A percentile compares a stretch with the other conserved stretches of the same genome.
These are phyloP conservation scores for Buddleja alternifolia DNA, from an alignment of 257 asterid species.

Conservation along the genomic window DNA sequence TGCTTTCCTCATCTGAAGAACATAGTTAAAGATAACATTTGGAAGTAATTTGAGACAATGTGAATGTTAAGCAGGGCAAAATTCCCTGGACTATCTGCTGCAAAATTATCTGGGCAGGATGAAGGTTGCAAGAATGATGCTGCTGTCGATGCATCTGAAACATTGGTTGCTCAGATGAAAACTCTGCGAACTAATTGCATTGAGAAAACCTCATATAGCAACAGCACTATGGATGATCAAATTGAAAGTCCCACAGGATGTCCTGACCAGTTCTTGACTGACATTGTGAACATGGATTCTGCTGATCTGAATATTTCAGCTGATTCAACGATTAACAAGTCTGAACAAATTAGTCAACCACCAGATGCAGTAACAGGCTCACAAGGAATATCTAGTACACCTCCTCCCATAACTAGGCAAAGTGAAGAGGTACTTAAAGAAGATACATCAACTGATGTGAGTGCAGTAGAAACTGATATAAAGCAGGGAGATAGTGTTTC, in stretches of 20 bases:
- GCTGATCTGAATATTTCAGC: slow-evolving; percentile 30
- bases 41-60: slow-evolving; percentile 19
- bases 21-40: background rate
- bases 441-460: slow-evolving; percentile 27
- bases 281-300: slow-evolving; percentile 36
- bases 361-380: slow-evolving; percentile 29
- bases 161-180: slow-evolving; percentile 22
- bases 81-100: slow-evolving; percentile 32
- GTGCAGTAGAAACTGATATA: slow-evolving; percentile 26
- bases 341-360: slow-evolving; percentile 35
- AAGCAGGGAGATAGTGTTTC: slow-evolving; percentile 22
- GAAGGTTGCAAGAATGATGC: slow-evolving; percentile 28
- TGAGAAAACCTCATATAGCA: slow-evolving; percentile 27
- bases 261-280: slow-evolving; percentile 44
- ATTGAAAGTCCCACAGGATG: slow-evolving; percentile 37
- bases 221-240: slow-evolving; percentile 21
- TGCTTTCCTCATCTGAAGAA: background rate
- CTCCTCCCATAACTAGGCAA: slow-evolving; percentile 31
- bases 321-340: slow-evolving; percentile 20
- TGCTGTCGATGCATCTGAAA: slow-evolving; percentile 30
- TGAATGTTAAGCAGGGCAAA: slow-evolving; percentile 40
- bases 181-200: slow-evolving; percentile 26
- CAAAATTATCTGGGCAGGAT: slow-evolving; percentile 34
- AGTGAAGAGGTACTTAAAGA: slow-evolving; percentile 32
- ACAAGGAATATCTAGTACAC: slow-evolving; percentile 28